phyloP scores from a whole-genome alignment of 257 asterid genomes.

The Nicotiana undulata region DNA sequence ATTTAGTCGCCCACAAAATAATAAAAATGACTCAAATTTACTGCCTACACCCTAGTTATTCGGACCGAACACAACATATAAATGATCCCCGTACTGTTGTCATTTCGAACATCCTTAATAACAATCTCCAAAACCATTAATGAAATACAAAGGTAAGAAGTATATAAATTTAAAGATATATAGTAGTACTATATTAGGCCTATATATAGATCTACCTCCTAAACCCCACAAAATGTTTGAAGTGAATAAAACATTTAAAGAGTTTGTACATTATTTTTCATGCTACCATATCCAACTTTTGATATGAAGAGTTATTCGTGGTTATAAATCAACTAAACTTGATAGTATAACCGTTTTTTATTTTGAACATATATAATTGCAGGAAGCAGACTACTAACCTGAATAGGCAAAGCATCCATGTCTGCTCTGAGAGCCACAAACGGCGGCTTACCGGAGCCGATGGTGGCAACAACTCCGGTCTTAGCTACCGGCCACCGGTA shows the following conservation, averaged over 20 bases:
- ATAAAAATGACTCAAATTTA: background rate
- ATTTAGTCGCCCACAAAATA: background rate
- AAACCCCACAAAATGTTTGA: background rate
- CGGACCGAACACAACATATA: background rate
- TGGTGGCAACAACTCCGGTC: conserved; percentile 39
- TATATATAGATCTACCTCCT: background rate
- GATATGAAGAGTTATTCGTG: too few species aligned
- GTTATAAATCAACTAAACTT: too few species aligned
- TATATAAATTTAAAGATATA: too few species aligned
- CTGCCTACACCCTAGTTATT: background rate
- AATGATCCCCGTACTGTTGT: too few species aligned
- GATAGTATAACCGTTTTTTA: too few species aligned
- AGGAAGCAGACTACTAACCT: conserved; percentile 16
- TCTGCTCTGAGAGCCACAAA: conserved; percentile 61
- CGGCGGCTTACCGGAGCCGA: conserved; percentile 46
- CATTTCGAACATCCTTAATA: too few species aligned
- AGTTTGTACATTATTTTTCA: too few species aligned
- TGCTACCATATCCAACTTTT: too few species aligned
- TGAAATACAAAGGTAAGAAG: too few species aligned
- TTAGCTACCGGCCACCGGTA: conserved; percentile 50
- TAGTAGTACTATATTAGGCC: too few species aligned
- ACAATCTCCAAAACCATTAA: too few species aligned
- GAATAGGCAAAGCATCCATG: conserved; percentile 54
- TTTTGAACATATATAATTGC: too few species aligned
- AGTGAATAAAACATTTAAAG: background rate